Evolutionary conservation across 441 rosid genomes (phyloP).

Genomic region (Iberis amara): DNA sequence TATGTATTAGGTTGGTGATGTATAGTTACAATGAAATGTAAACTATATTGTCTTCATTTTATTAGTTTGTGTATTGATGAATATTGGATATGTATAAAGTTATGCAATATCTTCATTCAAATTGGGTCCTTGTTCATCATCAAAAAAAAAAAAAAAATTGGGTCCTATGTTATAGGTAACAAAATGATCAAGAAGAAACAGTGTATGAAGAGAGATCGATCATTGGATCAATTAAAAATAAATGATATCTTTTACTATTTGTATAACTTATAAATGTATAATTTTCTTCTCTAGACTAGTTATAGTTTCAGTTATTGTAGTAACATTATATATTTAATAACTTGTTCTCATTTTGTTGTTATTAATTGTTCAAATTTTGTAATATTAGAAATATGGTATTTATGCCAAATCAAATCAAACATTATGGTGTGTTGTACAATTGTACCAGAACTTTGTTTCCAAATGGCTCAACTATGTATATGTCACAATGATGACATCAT

Average conservation of each 20-base stretch:
- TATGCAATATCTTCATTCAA: not conserved
- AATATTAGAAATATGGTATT: constrained; percentile 20
- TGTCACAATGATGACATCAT: no score
- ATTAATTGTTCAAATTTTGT: constrained; percentile 20
- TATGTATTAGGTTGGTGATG: not conserved
- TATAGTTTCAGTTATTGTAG: no score
- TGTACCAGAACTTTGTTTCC: constrained; percentile 26
- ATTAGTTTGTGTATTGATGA: constrained; percentile 3
- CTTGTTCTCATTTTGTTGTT: not conserved
- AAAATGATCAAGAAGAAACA: no score
- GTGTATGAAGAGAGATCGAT: no score
- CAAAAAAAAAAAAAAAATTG: no score
- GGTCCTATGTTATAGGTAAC: no score
- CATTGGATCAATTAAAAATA: no score
- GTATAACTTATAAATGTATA: no score
- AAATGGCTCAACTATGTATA: constrained; percentile 30
- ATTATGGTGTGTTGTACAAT: constrained; percentile 31
- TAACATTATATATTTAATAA: no score
- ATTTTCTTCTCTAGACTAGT: no score
- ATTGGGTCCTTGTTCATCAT: no score
- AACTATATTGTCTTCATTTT: constrained; percentile 10
- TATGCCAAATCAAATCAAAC: constrained; percentile 32
- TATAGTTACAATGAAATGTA: constrained; percentile 1
- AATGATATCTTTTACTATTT: no score
- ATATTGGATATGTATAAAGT: not conserved